Evolutionary conservation across 2,329 filamentous ascomycete genomes (phyloP), one percentile per base, ranked within the genome.

Genomic region (Neopestalotiopsis clavispora): DNA sequence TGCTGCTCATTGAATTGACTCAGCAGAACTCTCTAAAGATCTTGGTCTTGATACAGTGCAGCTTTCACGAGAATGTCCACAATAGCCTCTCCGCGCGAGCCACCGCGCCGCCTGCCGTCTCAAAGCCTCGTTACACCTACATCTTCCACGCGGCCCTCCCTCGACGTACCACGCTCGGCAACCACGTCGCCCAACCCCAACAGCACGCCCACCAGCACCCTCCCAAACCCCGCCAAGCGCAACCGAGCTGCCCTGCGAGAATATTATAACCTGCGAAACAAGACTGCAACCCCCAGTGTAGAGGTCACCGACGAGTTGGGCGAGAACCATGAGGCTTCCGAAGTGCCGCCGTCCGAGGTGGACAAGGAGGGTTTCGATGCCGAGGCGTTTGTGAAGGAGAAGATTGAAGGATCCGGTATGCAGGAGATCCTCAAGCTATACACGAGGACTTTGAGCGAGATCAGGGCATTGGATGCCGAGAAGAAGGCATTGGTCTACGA

Each of bases 401-500:
- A 92, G 14, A 83, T 94, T 5, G 84, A 84, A n/a, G 85, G 84
- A 66, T 88, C 89, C 75, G 86, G 87, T 5, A 83, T 96, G 42
- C 88, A 91, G 75, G 91, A 92, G 67, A 83, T 96, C 66, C 78
- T 96, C 75, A 85, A 85, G 66, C 84, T 91, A 1, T 94, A 96
- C 78, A 90, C 91, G 61, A 86, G 89, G 28, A 85, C 95, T 10
- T 81, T 95, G 73, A 87, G 90, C 73, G 95, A 98, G 82, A 95
- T 97, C 62, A 85, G 94, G 49, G 95, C 94, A 2, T 85, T 99
- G 20, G 96, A 98, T 76, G 95, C 95, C 30, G 96, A 99, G 85
- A 92, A 96, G 80, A 99, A 99, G 82, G 95, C 95, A 1, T 83
- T 99, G 71, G 96, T 99, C 4, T 99, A 99, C 80, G 95, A 99